phyloP scores from a whole-genome alignment of 768 basidiomycete genomes.

The Suillus clintonianus region DNA sequence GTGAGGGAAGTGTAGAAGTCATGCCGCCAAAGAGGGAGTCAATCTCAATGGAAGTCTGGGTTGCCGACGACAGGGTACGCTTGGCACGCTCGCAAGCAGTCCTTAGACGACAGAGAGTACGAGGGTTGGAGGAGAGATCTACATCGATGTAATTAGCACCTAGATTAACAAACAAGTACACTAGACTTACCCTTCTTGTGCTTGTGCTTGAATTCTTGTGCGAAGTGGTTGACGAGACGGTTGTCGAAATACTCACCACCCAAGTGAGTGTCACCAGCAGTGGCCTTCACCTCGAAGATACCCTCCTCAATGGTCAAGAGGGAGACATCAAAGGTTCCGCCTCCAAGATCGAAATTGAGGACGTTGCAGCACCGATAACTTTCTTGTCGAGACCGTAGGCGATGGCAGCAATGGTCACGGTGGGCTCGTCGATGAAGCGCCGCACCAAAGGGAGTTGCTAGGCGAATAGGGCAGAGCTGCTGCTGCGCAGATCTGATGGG shows the following conservation, averaged over 20 bases:
- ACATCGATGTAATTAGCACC: constrained; percentile 9
- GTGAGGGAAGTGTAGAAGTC: constrained; percentile 70
- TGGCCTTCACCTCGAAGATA: constrained; percentile 58
- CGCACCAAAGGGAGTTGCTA: too few species aligned
- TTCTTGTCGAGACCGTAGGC: constrained; percentile 51
- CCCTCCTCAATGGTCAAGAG: constrained; percentile 67
- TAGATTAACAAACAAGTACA: constrained; percentile 1
- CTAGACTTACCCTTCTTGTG: constrained; percentile 51
- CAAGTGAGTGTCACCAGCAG: constrained; percentile 57
- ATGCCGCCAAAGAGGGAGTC: constrained; percentile 59
- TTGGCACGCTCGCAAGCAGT: constrained; percentile 95
- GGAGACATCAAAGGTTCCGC: constrained; percentile 96
- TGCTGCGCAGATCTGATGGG: too few species aligned
- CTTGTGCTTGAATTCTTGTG: constrained; percentile 63
- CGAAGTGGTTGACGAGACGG: constrained; percentile 63
- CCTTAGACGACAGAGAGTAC: constrained; percentile 83
- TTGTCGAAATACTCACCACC: constrained; percentile 83
- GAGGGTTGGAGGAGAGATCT: constrained; percentile 57
- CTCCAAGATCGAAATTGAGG: constrained; percentile 94
- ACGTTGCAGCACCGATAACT: constrained; percentile 59
- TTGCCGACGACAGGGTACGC: constrained; percentile 46
- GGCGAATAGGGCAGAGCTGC: too few species aligned
- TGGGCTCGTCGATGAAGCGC: constrained; percentile 47
- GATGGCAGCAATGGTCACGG: constrained; percentile 42
- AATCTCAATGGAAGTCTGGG: constrained; percentile 50